Evolutionary conservation across 306 rosid species (phyloP).

Genomic region (Cucurbita argyrosperma): DNA sequence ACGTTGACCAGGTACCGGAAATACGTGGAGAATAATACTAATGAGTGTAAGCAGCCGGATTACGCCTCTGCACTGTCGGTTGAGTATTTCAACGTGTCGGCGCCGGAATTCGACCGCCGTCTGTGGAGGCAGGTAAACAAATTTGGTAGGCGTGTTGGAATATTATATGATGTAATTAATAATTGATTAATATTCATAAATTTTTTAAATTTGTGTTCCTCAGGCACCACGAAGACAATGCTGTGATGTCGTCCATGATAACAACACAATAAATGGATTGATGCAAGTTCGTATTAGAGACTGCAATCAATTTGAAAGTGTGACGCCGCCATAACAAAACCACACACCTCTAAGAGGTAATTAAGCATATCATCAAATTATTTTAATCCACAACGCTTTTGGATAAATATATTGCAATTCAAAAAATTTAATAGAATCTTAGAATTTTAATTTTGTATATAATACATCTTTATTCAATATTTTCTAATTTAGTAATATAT

Average conservation of each 20-base stretch:
- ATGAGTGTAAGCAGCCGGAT: slow-evolving; percentile 9
- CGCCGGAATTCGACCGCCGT: slow-evolving; percentile 13
- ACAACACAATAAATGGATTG: not conserved
- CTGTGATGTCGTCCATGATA: slow-evolving; percentile 26
- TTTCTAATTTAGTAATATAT: too few species aligned
- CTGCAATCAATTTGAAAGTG: slow-evolving; percentile 40
- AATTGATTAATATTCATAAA: too few species aligned
- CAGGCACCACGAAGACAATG: slow-evolving; percentile 91
- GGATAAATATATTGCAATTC: too few species aligned
- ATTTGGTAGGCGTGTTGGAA: too few species aligned
- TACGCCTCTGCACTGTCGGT: slow-evolving; percentile 12
- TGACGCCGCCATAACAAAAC: slow-evolving; percentile 17
- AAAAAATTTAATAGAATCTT: too few species aligned
- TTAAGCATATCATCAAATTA: too few species aligned
- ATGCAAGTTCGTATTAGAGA: slow-evolving; percentile 26
- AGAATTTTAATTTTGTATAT: too few species aligned
- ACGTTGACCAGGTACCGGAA: slow-evolving; percentile 21
- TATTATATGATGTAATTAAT: too few species aligned
- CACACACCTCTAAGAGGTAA: not conserved
- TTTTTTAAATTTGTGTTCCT: too few species aligned
- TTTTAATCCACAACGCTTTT: too few species aligned
- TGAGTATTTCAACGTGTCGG: slow-evolving; percentile 25
- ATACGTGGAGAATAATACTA: not conserved
- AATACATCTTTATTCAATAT: too few species aligned
- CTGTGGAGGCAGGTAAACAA: slow-evolving; percentile 43